phyloP scores from a whole-genome alignment of 1,139 yeast genomes.

The Magnusiomyces magnusii region DNA sequence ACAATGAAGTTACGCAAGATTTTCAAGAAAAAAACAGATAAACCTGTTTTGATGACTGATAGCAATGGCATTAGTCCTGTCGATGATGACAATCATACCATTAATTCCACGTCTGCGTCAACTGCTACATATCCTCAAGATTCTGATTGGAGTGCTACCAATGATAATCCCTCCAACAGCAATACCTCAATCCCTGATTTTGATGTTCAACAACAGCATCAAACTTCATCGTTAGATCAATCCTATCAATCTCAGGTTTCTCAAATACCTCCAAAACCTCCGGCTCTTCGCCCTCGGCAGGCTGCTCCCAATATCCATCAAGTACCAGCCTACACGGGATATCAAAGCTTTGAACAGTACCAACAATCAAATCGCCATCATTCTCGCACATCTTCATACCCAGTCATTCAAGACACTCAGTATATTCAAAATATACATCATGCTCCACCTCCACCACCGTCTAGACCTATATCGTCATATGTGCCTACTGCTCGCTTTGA shows the following conservation, averaged over 20 bases:
- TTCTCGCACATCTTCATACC: neutral
- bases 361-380: neutral
- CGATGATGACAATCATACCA: neutral
- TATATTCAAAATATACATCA: neutral
- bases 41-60: neutral
- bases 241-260: neutral
- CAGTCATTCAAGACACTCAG: neutral
- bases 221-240: neutral
- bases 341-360: neutral
- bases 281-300: neutral
- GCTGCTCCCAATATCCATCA: neutral
- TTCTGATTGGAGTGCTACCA: neutral
- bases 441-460: neutral
- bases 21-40: constrained; percentile 1
- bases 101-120: neutral
- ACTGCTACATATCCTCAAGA: neutral
- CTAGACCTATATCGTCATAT: neutral
- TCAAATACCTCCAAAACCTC: neutral
- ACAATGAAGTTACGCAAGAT: constrained; percentile 2
- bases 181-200: neutral
- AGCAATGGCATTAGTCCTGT: neutral
- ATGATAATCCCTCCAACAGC: neutral
- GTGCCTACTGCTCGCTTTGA: neutral
- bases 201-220: neutral
- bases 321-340: neutral